These are phyloP conservation scores for Endocladia muricata DNA, from an alignment of 31 red algal genomes.

Conservation along the genomic window DNA sequence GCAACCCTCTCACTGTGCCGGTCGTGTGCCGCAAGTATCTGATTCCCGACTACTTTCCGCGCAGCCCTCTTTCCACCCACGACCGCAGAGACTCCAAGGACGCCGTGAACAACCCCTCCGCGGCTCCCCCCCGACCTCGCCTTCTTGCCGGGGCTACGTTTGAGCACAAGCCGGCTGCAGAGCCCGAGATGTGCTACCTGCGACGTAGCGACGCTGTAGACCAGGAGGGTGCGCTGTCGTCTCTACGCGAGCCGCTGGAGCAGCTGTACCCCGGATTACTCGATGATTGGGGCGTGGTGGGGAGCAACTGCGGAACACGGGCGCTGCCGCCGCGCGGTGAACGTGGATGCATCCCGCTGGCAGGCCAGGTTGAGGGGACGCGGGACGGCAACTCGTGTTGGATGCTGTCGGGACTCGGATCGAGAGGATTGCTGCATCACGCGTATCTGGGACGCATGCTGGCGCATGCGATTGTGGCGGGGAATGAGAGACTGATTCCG, in stretches of 20 bases:
- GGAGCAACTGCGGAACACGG: constrained; percentile 28
- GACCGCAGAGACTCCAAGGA: neutral
- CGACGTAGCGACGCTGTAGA: constrained; percentile 12
- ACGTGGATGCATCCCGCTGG: constrained; percentile 57
- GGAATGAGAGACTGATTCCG: constrained; percentile 52
- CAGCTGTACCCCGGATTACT: constrained; percentile 9
- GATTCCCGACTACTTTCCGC: constrained; percentile 36
- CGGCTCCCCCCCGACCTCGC: neutral
- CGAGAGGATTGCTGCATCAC: constrained; percentile 67
- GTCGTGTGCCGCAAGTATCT: constrained; percentile 47
- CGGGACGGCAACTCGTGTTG: constrained; percentile 16
- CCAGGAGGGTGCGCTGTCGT: constrained; percentile 4
- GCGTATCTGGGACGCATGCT: constrained; percentile 55
- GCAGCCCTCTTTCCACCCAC: neutral
- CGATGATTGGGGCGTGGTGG: constrained; percentile 12
- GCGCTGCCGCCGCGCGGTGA: constrained; percentile 54
- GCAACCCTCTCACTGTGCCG: neutral
- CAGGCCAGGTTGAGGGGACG: constrained; percentile 25
- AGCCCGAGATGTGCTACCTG: constrained; percentile 1
- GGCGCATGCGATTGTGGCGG: constrained; percentile 58
- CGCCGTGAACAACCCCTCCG: neutral
- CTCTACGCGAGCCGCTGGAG: constrained; percentile 24
- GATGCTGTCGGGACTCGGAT: constrained; percentile 63
- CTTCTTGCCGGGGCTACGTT: constrained; percentile 50
- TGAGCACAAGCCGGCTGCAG: constrained; percentile 27